Evolutionary conservation across 2,329 filamentous ascomycete genomes (phyloP).

Genomic region (Cordyceps cateniannulata): DNA sequence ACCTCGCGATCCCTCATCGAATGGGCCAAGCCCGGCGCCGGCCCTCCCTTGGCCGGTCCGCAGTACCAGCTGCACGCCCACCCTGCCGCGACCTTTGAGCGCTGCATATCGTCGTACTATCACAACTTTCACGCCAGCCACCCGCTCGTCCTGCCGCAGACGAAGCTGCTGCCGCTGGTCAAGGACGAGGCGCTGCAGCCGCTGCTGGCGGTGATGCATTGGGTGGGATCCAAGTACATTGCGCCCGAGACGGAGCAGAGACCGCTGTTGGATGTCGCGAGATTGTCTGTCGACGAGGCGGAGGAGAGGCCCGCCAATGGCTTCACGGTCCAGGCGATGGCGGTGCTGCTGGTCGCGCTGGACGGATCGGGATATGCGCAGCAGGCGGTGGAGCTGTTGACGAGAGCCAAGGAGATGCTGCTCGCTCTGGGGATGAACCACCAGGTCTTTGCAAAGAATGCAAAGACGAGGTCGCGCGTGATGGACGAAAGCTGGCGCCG

Average conservation of each 20-base stretch:
- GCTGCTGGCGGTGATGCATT: slow-evolving; percentile 3
- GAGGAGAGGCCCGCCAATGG: background rate
- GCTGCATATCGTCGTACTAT: slow-evolving; percentile 6
- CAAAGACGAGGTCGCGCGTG: slow-evolving; percentile 24
- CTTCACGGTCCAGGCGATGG: slow-evolving; percentile 3
- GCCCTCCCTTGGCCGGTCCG: background rate
- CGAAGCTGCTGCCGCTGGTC: background rate
- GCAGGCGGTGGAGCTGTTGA: background rate
- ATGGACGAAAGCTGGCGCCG: slow-evolving; percentile 69
- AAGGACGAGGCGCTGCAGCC: slow-evolving; percentile 3
- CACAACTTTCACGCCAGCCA: slow-evolving; percentile 5
- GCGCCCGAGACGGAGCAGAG: background rate
- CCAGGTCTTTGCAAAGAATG: background rate
- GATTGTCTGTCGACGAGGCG: background rate
- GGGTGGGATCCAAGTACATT: slow-evolving; percentile 4
- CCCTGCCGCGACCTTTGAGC: background rate
- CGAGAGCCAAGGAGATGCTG: background rate
- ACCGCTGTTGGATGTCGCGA: background rate
- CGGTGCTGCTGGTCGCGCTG: background rate
- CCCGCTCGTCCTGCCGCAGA: background rate
- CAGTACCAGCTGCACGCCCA: background rate
- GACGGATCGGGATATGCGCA: background rate
- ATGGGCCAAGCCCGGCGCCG: background rate
- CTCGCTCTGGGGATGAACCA: slow-evolving; percentile 32
- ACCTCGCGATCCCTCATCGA: background rate